Base-by-base conservation (phyloP, 495 filamentous ascomycete species). In the Cairneyella variabilis region DNA sequence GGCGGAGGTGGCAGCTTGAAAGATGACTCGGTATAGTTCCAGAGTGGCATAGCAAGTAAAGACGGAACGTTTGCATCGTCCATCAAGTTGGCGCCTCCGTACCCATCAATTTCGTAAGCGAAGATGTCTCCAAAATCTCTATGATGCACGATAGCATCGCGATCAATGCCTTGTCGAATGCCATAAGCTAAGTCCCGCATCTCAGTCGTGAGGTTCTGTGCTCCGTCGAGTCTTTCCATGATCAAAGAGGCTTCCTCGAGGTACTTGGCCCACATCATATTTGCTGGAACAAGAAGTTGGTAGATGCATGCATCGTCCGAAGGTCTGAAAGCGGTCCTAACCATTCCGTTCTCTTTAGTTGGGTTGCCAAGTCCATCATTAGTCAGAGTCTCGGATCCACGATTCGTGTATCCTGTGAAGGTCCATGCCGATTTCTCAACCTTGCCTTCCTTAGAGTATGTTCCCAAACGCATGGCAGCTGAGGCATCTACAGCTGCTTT, bases 1-100 rank as follows among this genome's bases (percentile, higher is more conserved):
- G 43, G 37, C 14, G 49, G 51, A 39, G 73, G 61, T 1, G 56
- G 56, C 16, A 59, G 32, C 39, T 73, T 61, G 43, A 97, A 82
- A 28, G 78, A 64, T 7, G 61, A 61, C 14, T 76, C 69, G 3
- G 95, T 69, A 65, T 95, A 98, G 17, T 91, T 92, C 58, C 96
- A 79, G 21, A 91, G 69, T 2, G 93, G 93, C n/a, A 98, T 75
- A 12, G 91, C 82, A 1, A 98, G 76, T 8, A 98, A 71, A 0
- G 92, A 97, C 0, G 93, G 93, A 34, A 97, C 78, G 58, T 97
- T 98, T 9, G 93, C 93, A 65, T 98, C 93, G 57, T 98, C 93
- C 93, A 98, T 97, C 27, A 98, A 66, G 46, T 95, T 86, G 4
- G 78, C 74, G 10, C 88, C 91, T 40, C 93, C 93, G 58, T 91